Percentiles rank a stretch among this genome's conserved stretches.
Evolutionary conservation across 2,329 filamentous ascomycete species (phyloP).

Genomic region (Amylocarpus encephaloides): DNA sequence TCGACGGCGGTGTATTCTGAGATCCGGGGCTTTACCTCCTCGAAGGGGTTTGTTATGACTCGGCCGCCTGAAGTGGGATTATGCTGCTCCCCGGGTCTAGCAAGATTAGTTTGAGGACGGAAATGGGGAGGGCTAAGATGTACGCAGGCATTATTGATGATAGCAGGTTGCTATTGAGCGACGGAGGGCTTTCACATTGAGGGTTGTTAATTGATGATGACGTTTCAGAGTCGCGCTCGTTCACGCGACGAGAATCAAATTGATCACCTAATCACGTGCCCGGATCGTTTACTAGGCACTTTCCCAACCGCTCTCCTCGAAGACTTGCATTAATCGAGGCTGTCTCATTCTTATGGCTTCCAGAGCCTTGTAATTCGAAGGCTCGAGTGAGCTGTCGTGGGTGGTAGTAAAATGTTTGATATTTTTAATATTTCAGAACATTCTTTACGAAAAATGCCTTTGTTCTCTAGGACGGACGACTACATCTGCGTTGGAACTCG

Average conservation of each 20-base stretch:
- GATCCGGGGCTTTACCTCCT: slow-evolving; percentile 61
- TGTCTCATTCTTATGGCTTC: too few relatives aligned
- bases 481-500: too few relatives aligned
- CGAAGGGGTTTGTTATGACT: slow-evolving; percentile 69
- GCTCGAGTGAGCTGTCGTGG: too few relatives aligned
- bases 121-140: slow-evolving; percentile 18
- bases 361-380: too few relatives aligned
- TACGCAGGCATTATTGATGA: slow-evolving; percentile 42
- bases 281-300: too few relatives aligned
- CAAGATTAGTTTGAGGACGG: slow-evolving; percentile 12
- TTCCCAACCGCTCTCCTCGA: too few relatives aligned
- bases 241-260: neutral
- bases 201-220: neutral
- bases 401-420: too few relatives aligned
- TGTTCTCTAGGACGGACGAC: too few relatives aligned
- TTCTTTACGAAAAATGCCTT: too few relatives aligned
- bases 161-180: slow-evolving; percentile 8
- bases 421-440: too few relatives aligned
- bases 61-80: slow-evolving; percentile 30
- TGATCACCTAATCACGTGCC: neutral
- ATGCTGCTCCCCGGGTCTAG: slow-evolving; percentile 65
- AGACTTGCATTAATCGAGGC: too few relatives aligned
- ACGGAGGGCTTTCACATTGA: neutral
- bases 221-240: neutral
- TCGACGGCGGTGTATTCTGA: slow-evolving; percentile 82